Base-by-base conservation (phyloP, 345 rosid genomes). In the Populus simonii region DNA sequence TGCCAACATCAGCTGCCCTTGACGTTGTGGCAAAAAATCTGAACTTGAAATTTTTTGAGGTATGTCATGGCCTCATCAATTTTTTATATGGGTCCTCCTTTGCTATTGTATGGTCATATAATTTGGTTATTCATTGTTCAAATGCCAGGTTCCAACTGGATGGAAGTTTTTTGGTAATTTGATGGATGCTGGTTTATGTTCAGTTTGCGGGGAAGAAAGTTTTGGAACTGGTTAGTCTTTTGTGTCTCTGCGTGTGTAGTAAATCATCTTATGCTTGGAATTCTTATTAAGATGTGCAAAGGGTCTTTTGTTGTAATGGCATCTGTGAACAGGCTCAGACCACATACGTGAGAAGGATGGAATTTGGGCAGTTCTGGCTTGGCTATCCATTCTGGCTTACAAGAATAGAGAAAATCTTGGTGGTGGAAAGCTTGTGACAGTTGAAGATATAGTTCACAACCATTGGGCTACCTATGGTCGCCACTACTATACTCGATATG, bases 1-100 rank as follows among this genome's bases (percentile, higher is more conserved):
- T 96, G 98, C 99, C 99, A 36, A 96, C 99, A 53, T 94, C 98
- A 68, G 98, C 98, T 81, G 99, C 98, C 66, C 97, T 96, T 75
- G 98, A 96, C 85, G 97, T 96, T 71, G 99, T 96, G 22, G 98
- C 98, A 71, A 88, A 90, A 81, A 80, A 87, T 86, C 85, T 96
- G 78, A 90, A 90, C 74, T 86, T 96, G 86, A 91, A 94, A 76
- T 96, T 96, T 79, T 94, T 96, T 87, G 99, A 96, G 99, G 98
- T 96, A 87, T 51, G 53, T 29, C 65, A 59, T 23, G 65, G 15
- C 29, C 23, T 23, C 29, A 23, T 23, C 12, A 59, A 59, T n/a
- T n/a, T 9, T n/a, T 59, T 23, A 59, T 4, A 4, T 10, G 65
- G 65, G 29, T 63, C 43, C 10, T 57, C 45, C 20, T 62, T 41